Base-by-base conservation (phyloP, 352 stramenopile genomes). In the Blastocystis sp. region DNA sequence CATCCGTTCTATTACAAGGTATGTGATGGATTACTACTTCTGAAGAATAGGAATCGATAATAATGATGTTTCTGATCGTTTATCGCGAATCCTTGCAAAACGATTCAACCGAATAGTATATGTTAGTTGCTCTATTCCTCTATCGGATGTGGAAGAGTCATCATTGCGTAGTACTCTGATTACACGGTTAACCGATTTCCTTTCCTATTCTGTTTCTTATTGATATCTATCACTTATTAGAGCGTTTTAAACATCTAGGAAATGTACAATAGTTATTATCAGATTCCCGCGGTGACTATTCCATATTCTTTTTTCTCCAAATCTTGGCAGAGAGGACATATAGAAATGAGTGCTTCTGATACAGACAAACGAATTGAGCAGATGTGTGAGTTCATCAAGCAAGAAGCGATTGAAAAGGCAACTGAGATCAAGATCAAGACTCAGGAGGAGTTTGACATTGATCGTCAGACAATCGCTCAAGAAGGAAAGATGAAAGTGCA, bases 371-470 rank as follows among this genome's bases (percentile, higher is more conserved):
- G 93, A 90, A 97, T 97, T 90, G 93, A 95, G 88, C 94, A 97
- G 91, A 97, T 97, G 94, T 94, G 95, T 88, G 98, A 98, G 89
- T 98, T 98, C 91, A 98, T 98, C 91, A 92, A 98, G 88, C 95
- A 98, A 92, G 96, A 98, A 91, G 96, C 96, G 63, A 95, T 98
- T 88, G 96, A 98, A 91, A 98, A 98, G 92, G 95, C 95, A 74
- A 98, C 98, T 87, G 96, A 98, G 92, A 98, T 98, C 89, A 93
- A 94, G 89, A 95, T 98, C 66, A 97, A 97, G 93, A 98, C 95
- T 51, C 94, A 98, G 90, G 94, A 98, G 88, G 96, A 98, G 91
- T 98, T 98, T 90, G 98, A 98, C 91, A 91, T 98, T 89, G 96
- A 98, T 91, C 98, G 98, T 91, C 95, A 98, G 91, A 98, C 97